Percentiles rank a stretch among this genome's conserved stretches.
phyloP scores from a whole-genome alignment of 192 early-diverging fungal genomes.

The Dissophora globulifera region DNA sequence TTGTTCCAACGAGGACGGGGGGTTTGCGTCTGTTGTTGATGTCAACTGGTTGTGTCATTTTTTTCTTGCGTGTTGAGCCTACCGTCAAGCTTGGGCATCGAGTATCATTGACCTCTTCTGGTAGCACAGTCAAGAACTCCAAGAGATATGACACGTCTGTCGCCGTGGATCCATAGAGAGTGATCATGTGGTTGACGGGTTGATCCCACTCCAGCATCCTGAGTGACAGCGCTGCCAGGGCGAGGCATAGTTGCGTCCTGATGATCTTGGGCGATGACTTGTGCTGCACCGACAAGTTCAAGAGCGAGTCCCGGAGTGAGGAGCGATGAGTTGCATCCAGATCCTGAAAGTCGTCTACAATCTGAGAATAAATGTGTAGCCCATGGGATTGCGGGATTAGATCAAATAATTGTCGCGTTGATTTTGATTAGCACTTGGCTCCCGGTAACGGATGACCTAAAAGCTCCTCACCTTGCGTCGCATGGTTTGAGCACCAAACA shows the following conservation, averaged over 20 bases:
- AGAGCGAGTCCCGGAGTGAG: slow-evolving; percentile 82
- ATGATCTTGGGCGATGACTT: slow-evolving; percentile 71
- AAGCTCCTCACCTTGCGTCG: slow-evolving; percentile 79
- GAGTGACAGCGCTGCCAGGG: slow-evolving; percentile 85
- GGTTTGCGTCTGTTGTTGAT: too few relatives aligned
- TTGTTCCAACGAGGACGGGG: too few relatives aligned
- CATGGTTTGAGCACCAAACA: slow-evolving; percentile 96
- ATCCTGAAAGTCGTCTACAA: slow-evolving; percentile 83
- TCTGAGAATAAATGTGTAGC: slow-evolving; percentile 53
- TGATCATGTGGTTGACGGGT: slow-evolving; percentile 79
- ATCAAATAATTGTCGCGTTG: too few relatives aligned
- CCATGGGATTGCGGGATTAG: not conserved
- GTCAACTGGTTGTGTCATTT: too few relatives aligned
- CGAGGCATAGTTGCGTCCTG: slow-evolving; percentile 83
- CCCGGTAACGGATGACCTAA: not conserved
- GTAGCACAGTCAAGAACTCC: slow-evolving; percentile 86
- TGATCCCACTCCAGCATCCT: slow-evolving; percentile 85
- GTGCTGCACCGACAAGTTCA: slow-evolving; percentile 70
- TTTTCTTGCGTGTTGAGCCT: slow-evolving; percentile 43
- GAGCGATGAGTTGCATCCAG: slow-evolving; percentile 70
- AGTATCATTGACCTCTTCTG: slow-evolving; percentile 84
- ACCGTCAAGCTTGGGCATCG: slow-evolving; percentile 70
- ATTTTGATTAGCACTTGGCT: not conserved
- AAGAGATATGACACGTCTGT: slow-evolving; percentile 74
- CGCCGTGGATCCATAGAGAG: slow-evolving; percentile 69